These are phyloP conservation scores for Stagonosporopsis vannaccii DNA, from an alignment of 2,329 filamentous ascomycete species.

Conservation along the genomic window DNA sequence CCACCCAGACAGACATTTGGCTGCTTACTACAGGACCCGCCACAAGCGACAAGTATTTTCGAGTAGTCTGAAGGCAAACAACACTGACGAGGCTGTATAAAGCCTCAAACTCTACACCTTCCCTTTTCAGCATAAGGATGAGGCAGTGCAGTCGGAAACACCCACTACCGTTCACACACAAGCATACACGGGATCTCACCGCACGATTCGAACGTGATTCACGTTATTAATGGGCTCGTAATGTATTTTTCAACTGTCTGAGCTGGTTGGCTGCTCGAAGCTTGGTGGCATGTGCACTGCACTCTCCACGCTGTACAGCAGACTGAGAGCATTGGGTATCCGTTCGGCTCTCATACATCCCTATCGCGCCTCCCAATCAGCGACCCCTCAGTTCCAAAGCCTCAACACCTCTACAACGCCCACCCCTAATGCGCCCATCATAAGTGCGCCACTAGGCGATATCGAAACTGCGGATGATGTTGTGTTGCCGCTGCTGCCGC, in stretches of 20 bases:
- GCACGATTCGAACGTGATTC: background rate
- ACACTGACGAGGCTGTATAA: background rate
- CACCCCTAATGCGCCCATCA: slow-evolving; percentile 36
- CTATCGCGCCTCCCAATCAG: background rate
- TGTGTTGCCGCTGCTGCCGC: slow-evolving; percentile 19
- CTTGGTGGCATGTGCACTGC: background rate
- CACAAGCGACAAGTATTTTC: no score
- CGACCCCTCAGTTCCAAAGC: slow-evolving; percentile 28
- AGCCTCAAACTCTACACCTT: background rate
- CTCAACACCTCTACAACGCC: slow-evolving; percentile 34
- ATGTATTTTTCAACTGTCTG: background rate
- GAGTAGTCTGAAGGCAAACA: no score
- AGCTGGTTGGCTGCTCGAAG: background rate
- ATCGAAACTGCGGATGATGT: slow-evolving; percentile 27
- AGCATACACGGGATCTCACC: background rate
- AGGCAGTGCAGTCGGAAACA: background rate
- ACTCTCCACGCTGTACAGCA: background rate
- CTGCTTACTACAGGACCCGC: no score
- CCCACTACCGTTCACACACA: background rate
- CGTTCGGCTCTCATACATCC: background rate
- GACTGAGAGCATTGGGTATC: background rate
- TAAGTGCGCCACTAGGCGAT: slow-evolving; percentile 30
- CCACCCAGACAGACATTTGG: no score
- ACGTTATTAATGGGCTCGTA: background rate
- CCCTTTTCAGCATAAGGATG: background rate